These are phyloP conservation scores for Candida chilensis DNA, from an alignment of 805 yeast genomes.

Conservation along the genomic window DNA sequence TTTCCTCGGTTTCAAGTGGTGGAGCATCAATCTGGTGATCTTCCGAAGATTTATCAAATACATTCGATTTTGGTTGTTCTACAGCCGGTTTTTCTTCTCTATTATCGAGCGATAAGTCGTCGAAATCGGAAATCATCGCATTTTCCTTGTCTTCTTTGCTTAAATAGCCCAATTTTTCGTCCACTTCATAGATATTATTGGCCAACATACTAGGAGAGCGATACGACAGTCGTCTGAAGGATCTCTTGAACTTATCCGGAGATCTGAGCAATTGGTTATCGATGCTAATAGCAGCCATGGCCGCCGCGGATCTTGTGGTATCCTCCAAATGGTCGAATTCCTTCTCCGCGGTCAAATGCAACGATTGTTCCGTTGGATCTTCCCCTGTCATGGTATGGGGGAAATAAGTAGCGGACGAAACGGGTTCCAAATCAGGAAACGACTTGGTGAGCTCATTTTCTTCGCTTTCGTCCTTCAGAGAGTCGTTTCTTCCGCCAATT, in stretches of 20 bases:
- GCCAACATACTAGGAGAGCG: slow-evolving; percentile 1
- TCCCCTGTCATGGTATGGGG: slow-evolving; percentile 52
- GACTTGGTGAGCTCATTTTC: slow-evolving; percentile 2
- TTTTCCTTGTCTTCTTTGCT: slow-evolving; percentile 2
- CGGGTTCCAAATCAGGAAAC: slow-evolving; percentile 38
- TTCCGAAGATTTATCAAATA: slow-evolving; percentile 1
- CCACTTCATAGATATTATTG: slow-evolving; percentile 2
- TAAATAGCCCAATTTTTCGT: slow-evolving; percentile 2
- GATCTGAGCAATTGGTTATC: not conserved
- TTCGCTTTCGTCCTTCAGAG: not conserved
- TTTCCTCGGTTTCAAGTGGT: not conserved
- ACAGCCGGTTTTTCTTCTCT: not conserved
- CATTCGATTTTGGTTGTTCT: not conserved
- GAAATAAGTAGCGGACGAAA: slow-evolving; percentile 61
- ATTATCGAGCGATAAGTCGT: not conserved
- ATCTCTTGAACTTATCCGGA: not conserved
- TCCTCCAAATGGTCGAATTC: slow-evolving; percentile 30
- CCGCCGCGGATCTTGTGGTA: slow-evolving; percentile 2
- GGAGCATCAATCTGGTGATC: too few species aligned
- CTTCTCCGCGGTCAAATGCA: slow-evolving; percentile 39
- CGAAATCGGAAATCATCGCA: slow-evolving; percentile 2
- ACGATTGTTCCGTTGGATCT: slow-evolving; percentile 9
- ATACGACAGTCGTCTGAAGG: slow-evolving; percentile 2
- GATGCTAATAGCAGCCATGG: not conserved
- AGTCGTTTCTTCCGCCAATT: not conserved